phyloP scores from a whole-genome alignment of 192 early-diverging fungal genomes.

The Glomus cerebriforme region DNA sequence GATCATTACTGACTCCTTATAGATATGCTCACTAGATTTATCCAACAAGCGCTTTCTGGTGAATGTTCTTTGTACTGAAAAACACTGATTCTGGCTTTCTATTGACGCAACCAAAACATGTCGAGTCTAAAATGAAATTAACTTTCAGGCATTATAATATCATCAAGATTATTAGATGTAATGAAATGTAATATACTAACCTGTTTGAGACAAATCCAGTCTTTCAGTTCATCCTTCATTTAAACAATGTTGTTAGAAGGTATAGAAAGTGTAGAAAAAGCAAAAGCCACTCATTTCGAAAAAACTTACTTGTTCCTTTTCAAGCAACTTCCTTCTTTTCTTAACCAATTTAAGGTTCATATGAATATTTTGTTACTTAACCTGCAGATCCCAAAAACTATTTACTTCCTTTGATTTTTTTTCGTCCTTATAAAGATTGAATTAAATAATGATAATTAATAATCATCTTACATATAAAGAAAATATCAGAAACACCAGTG shows the following conservation, averaged over 20 bases:
- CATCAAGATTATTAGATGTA: not conserved
- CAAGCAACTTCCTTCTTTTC: not conserved
- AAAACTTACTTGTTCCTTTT: slow-evolving; percentile 8
- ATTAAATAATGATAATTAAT: not conserved
- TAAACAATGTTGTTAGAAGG: not conserved
- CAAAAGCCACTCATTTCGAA: not conserved
- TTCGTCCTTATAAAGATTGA: slow-evolving; percentile 1
- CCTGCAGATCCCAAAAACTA: slow-evolving; percentile 5
- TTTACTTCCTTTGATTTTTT: slow-evolving; percentile 11
- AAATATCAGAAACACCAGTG: not conserved
- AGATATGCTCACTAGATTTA: too few relatives aligned
- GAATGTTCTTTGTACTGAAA: too few relatives aligned
- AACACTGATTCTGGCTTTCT: too few relatives aligned
- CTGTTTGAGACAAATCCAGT: not conserved
- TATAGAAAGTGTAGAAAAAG: not conserved
- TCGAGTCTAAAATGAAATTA: not conserved
- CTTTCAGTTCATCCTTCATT: not conserved
- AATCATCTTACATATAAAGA: not conserved
- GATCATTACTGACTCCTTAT: too few relatives aligned
- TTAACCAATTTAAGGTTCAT: not conserved
- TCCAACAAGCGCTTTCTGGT: too few relatives aligned
- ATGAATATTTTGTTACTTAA: not conserved
- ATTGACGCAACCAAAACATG: not conserved
- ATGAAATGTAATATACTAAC: not conserved
- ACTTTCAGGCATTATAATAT: not conserved